These are phyloP conservation scores for Yarrowia hollandica DNA, from an alignment of 805 yeast genomes.

Conservation along the genomic window DNA sequence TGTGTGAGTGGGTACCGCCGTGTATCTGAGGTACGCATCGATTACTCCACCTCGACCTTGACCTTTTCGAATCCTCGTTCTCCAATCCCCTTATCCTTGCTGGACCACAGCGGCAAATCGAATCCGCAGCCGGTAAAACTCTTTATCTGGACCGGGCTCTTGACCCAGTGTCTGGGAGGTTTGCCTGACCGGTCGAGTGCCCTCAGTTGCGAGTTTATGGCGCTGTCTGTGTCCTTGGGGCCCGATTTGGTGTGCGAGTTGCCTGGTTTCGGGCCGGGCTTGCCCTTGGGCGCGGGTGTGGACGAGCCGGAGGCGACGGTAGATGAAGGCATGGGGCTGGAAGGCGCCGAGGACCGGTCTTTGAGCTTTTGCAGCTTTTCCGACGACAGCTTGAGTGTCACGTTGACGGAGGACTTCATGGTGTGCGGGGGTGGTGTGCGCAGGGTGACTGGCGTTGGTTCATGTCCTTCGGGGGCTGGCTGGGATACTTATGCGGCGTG, in stretches of 20 bases:
- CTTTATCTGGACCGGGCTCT: conserved; percentile 44
- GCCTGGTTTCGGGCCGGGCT: conserved; percentile 27
- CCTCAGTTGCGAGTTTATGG: conserved; percentile 42
- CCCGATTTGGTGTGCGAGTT: conserved; percentile 30
- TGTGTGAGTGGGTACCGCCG: too few species aligned
- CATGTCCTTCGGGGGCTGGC: too few species aligned
- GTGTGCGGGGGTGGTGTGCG: not conserved
- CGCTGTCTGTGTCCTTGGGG: conserved; percentile 37
- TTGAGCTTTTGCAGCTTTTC: conserved; percentile 32
- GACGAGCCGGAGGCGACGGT: conserved; percentile 14
- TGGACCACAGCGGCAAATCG: conserved; percentile 44
- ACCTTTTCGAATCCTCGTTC: not conserved
- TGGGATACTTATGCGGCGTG: too few species aligned
- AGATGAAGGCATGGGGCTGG: conserved; percentile 13
- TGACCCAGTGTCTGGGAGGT: conserved; percentile 49
- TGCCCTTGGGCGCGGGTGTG: conserved; percentile 28
- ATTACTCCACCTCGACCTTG: conserved; percentile 37
- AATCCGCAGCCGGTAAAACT: conserved; percentile 50
- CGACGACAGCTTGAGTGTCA: conserved; percentile 31
- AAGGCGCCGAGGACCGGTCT: conserved; percentile 24
- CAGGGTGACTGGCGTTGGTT: too few species aligned
- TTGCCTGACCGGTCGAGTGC: conserved; percentile 48
- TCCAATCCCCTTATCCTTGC: not conserved
- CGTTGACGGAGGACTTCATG: conserved; percentile 18
- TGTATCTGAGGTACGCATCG: too few species aligned